Percentiles rank a stretch among this genome's conserved stretches.
Conservation (phyloP, 257 asterid species). For the Scutellaria barbata region DNA sequence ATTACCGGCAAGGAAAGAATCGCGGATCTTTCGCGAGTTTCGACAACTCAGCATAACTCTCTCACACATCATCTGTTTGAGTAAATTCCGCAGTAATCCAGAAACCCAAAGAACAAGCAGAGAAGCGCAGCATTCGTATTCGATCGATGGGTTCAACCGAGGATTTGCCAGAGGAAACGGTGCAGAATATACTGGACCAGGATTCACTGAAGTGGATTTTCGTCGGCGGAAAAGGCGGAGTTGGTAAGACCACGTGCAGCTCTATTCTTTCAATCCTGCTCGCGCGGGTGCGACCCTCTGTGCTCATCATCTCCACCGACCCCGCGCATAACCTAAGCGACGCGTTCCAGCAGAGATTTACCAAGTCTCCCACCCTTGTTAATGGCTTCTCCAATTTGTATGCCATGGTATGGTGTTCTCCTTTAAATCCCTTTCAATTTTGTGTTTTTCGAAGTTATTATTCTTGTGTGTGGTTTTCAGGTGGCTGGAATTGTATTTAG, state of each 20-base stretch:
- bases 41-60: conserved; percentile 3
- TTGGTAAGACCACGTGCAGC: conserved; percentile 95
- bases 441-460: background rate
- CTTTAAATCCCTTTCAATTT: background rate
- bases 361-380: conserved; percentile 89
- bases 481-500: conserved; percentile 12
- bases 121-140: background rate
- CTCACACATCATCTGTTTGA: conserved; percentile 24
- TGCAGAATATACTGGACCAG: conserved; percentile 79
- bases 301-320: conserved; percentile 92
- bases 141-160: conserved; percentile 59
- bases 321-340: conserved; percentile 98
- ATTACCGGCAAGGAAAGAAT: conserved; percentile 23
- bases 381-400: conserved; percentile 90
- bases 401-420: conserved; percentile 71
- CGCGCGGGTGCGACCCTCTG: conserved; percentile 73
- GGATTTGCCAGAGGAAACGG: conserved; percentile 72
- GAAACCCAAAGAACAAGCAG: background rate
- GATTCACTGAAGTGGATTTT: conserved; percentile 88
- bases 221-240: conserved; percentile 98
- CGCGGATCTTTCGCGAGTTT: conserved; percentile 27
- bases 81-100: conserved; percentile 13
- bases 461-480: background rate
- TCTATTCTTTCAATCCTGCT: conserved; percentile 75
- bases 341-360: conserved; percentile 90